These are phyloP conservation scores for Medicago lupulina DNA, from an alignment of 306 rosid genomes.

Conservation along the genomic window DNA sequence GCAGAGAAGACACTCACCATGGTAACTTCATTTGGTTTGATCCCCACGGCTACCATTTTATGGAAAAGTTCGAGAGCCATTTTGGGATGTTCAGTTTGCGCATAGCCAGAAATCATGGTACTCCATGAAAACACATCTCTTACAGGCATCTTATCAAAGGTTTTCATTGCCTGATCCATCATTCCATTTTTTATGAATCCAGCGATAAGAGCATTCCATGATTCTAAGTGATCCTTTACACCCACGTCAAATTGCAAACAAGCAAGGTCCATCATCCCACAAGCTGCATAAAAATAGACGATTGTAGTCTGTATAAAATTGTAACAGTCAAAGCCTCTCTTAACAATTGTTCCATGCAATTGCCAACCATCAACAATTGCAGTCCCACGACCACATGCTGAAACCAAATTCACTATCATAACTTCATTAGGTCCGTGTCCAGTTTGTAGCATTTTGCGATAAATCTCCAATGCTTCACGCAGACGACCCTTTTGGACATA, in stretches of 20 bases:
- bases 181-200: slow-evolving; percentile 70
- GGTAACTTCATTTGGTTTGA: slow-evolving; percentile 82
- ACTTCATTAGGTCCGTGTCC: slow-evolving; percentile 71
- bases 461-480: slow-evolving; percentile 68
- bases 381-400: slow-evolving; percentile 65
- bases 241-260: slow-evolving; percentile 67
- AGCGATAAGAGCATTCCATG: slow-evolving; percentile 80
- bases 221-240: slow-evolving; percentile 69
- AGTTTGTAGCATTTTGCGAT: slow-evolving; percentile 57
- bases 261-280: slow-evolving; percentile 69
- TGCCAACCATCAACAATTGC: slow-evolving; percentile 65
- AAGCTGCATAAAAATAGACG: slow-evolving; percentile 78
- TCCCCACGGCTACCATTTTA: slow-evolving; percentile 63
- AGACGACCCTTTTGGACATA: slow-evolving; percentile 64
- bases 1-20: slow-evolving; percentile 90
- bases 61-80: slow-evolving; percentile 81
- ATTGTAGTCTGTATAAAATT: slow-evolving; percentile 79
- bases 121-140: slow-evolving; percentile 92
- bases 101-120: slow-evolving; percentile 79
- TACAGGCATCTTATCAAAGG: slow-evolving; percentile 73
- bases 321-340: slow-evolving; percentile 74
- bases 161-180: slow-evolving; percentile 63
- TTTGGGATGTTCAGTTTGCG: slow-evolving; percentile 73
- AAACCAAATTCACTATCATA: slow-evolving; percentile 79
- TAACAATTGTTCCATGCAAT: slow-evolving; percentile 67